Percentiles rank a stretch among this genome's conserved stretches.
phyloP scores from a whole-genome alignment of 2,329 filamentous ascomycete species.

The Rhynchosporium graminicola region DNA sequence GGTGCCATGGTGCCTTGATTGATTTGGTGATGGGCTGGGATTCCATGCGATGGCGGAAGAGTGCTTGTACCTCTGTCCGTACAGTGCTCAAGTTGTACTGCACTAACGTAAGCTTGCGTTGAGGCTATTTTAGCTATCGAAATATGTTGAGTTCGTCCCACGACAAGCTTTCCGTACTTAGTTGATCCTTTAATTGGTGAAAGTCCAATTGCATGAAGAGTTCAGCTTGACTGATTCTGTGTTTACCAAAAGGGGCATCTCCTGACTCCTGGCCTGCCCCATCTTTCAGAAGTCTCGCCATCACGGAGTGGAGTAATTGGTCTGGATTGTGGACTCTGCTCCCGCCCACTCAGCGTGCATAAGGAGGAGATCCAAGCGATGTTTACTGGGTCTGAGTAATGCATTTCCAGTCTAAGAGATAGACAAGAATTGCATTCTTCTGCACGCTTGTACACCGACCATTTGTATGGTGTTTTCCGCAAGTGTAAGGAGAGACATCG shows the following conservation, averaged over 20 bases:
- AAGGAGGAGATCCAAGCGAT: conserved; percentile 11
- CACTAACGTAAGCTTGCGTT: not conserved
- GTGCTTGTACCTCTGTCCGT: too few relatives aligned
- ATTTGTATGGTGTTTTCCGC: not conserved
- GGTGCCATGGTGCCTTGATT: conserved; percentile 5
- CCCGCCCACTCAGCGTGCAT: conserved; percentile 6
- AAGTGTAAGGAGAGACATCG: not conserved
- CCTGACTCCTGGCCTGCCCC: conserved; percentile 1
- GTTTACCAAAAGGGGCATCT: conserved; percentile 8
- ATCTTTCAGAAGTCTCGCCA: not conserved
- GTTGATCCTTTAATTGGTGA: not conserved
- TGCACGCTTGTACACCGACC: not conserved
- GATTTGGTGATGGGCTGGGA: conserved; percentile 3
- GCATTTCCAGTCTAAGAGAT: not conserved
- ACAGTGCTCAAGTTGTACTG: too few relatives aligned
- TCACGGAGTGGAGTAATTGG: not conserved
- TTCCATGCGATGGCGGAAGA: not conserved
- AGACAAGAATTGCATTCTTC: not conserved
- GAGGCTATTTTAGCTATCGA: conserved; percentile 1
- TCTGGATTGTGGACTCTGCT: not conserved
- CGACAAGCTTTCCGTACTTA: not conserved
- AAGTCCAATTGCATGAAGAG: not conserved
- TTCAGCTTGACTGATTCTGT: not conserved
- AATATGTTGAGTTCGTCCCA: not conserved
- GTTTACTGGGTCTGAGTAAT: conserved; percentile 14